A percentile compares a stretch with the other conserved stretches of the same genome.
phyloP scores from a whole-genome alignment of 2,329 filamentous ascomycete species.

The Botryotinia narcissicola region DNA sequence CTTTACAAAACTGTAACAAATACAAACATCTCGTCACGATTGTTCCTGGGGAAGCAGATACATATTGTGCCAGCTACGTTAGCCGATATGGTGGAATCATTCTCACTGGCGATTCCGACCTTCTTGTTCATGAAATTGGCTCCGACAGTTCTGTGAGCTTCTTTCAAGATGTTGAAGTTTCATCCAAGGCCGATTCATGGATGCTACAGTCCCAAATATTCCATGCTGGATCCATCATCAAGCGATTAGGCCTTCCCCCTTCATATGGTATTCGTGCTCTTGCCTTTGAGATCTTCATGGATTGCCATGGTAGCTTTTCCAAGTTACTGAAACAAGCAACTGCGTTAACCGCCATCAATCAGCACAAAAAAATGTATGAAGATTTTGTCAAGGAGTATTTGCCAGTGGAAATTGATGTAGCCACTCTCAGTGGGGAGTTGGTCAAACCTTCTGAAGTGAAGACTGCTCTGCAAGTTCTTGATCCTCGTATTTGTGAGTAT shows the following conservation, averaged over 20 bases:
- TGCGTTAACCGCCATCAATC: slow-evolving; percentile 25
- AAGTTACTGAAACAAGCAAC: slow-evolving; percentile 31
- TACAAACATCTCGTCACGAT: slow-evolving; percentile 51
- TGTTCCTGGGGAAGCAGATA: slow-evolving; percentile 82
- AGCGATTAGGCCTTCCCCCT: slow-evolving; percentile 44
- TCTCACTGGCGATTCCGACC: slow-evolving; percentile 83
- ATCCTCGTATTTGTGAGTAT: slow-evolving; percentile 52
- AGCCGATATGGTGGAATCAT: slow-evolving; percentile 54
- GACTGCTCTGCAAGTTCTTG: slow-evolving; percentile 37
- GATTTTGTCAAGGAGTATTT: slow-evolving; percentile 34
- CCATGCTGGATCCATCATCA: slow-evolving; percentile 45
- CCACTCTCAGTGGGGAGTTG: not conserved
- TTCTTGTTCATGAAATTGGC: slow-evolving; percentile 72
- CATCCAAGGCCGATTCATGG: slow-evolving; percentile 22
- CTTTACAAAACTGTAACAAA: slow-evolving; percentile 48
- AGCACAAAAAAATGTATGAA: slow-evolving; percentile 25
- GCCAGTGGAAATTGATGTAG: slow-evolving; percentile 8
- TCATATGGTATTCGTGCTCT: slow-evolving; percentile 42
- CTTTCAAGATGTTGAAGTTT: slow-evolving; percentile 57
- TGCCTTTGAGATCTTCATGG: slow-evolving; percentile 38
- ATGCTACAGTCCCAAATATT: slow-evolving; percentile 37
- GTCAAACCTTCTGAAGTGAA: not conserved
- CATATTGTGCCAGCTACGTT: slow-evolving; percentile 69
- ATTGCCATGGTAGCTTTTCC: slow-evolving; percentile 31
- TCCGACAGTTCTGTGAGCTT: slow-evolving; percentile 61